A percentile compares a stretch with the other conserved stretches of the same genome.
Evolutionary conservation across 1,284 basidiomycete genomes (phyloP).

Genomic region (Rugosomyces carneus): DNA sequence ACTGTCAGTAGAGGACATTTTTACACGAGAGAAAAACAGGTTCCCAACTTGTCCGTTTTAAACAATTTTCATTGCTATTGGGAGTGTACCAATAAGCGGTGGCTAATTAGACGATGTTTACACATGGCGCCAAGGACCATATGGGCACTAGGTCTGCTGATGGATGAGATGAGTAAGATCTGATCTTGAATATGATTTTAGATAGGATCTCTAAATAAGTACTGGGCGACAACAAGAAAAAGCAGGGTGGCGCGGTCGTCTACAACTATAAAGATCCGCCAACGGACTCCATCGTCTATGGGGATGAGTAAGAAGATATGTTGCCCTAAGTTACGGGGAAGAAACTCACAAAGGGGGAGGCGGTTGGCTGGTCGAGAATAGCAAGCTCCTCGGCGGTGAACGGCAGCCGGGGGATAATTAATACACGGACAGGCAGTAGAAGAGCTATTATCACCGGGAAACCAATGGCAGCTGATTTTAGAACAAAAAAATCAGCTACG

Average conservation of each 20-base stretch:
- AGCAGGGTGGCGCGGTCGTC: no score
- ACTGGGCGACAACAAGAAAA: neutral
- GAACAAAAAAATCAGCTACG: slow-evolving; percentile 2
- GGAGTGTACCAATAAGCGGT: neutral
- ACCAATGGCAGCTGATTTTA: slow-evolving; percentile 84
- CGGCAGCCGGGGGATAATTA: slow-evolving; percentile 68
- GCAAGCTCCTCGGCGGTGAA: slow-evolving; percentile 80
- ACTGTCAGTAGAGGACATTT: slow-evolving; percentile 15
- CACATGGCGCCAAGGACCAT: neutral
- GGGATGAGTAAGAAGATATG: slow-evolving; percentile 1
- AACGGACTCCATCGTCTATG: slow-evolving; percentile 52
- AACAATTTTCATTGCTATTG: neutral
- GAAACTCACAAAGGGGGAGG: slow-evolving; percentile 71
- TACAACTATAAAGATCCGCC: slow-evolving; percentile 35
- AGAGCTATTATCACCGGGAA: slow-evolving; percentile 89
- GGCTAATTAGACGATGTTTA: neutral
- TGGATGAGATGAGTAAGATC: neutral
- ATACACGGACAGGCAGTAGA: slow-evolving; percentile 78
- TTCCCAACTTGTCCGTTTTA: neutral
- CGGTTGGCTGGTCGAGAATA: slow-evolving; percentile 85
- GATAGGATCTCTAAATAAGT: neutral
- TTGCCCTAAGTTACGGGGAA: neutral
- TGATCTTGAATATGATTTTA: neutral
- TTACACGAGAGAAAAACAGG: neutral
- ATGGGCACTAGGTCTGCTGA: neutral